Conservation (phyloP, 805 yeast genomes). For the Ogataea glucozyma region DNA sequence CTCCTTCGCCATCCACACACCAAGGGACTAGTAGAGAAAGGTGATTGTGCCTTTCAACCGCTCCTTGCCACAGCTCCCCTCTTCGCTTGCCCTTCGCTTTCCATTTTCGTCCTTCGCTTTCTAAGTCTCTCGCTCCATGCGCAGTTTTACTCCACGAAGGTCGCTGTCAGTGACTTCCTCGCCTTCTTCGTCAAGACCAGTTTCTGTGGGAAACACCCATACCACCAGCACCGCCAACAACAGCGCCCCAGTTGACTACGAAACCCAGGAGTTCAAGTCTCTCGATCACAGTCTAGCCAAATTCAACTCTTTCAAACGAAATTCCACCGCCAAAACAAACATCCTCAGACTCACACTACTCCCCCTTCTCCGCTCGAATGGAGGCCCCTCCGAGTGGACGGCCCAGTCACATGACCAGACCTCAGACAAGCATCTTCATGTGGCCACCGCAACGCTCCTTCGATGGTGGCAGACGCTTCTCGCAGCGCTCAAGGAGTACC, state of each 20-base stretch:
- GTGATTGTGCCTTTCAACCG: neutral
- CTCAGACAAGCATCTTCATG: conserved; percentile 10
- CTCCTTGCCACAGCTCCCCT: neutral
- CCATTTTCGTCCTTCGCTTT: neutral
- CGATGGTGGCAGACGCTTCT: conserved; percentile 59
- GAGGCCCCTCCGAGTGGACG: conserved; percentile 15
- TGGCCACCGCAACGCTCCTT: conserved; percentile 28
- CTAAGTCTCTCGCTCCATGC: conserved; percentile 6
- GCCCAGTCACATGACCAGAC: conserved; percentile 10
- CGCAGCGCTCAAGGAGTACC: conserved; percentile 30
- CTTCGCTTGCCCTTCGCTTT: neutral
- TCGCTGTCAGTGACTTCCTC: conserved; percentile 19
- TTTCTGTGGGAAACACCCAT: conserved; percentile 1
- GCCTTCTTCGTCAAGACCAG: conserved; percentile 8
- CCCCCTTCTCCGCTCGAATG: conserved; percentile 43
- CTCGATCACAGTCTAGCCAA: conserved; percentile 46
- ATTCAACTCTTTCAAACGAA: conserved; percentile 40
- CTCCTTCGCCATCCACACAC: neutral
- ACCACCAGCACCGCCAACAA: neutral
- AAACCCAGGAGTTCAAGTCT: conserved; percentile 32
- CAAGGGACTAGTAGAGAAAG: neutral
- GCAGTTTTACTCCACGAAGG: conserved; percentile 9
- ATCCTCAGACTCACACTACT: conserved; percentile 48
- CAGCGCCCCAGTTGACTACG: too few species aligned
- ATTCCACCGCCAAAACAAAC: conserved; percentile 44